Evolutionary conservation across 805 yeast genomes (phyloP).

Genomic region (Pichia kluyveri): DNA sequence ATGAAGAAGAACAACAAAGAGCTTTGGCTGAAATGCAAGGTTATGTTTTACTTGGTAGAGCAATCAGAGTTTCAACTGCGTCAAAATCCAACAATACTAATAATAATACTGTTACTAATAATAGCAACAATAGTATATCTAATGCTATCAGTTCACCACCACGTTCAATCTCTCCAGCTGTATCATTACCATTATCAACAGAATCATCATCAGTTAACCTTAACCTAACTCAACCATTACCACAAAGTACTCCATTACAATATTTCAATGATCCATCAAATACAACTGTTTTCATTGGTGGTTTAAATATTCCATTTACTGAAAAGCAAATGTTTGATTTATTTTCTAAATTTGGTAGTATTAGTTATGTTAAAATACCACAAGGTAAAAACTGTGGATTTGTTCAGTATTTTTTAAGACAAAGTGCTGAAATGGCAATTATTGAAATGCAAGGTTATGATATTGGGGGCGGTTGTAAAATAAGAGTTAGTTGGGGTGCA

Average conservation of each 20-base stretch:
- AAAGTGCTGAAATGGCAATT: constrained; percentile 80
- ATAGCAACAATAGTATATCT: background rate
- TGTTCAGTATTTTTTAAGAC: constrained; percentile 69
- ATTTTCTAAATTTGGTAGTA: constrained; percentile 63
- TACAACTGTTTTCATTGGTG: constrained; percentile 75
- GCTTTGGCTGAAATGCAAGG: constrained; percentile 83
- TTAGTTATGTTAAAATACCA: constrained; percentile 72
- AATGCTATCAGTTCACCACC: background rate
- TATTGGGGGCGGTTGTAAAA: constrained; percentile 65
- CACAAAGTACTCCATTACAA: constrained; percentile 38
- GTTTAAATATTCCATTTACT: constrained; percentile 49
- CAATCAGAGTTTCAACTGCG: constrained; percentile 70
- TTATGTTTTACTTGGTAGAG: constrained; percentile 55
- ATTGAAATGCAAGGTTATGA: constrained; percentile 85
- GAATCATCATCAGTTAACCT: background rate
- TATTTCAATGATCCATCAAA: constrained; percentile 68
- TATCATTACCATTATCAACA: background rate
- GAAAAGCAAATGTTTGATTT: constrained; percentile 52
- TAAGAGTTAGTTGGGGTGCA: constrained; percentile 81
- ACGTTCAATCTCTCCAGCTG: background rate
- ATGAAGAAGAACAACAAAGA: constrained; percentile 57
- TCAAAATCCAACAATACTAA: constrained; percentile 24
- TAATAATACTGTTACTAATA: background rate
- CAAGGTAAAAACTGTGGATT: constrained; percentile 76
- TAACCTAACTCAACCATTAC: constrained; percentile 19